Base-by-base conservation (phyloP, 1,139 yeast species). In the Yamadazyma dushanensis region DNA sequence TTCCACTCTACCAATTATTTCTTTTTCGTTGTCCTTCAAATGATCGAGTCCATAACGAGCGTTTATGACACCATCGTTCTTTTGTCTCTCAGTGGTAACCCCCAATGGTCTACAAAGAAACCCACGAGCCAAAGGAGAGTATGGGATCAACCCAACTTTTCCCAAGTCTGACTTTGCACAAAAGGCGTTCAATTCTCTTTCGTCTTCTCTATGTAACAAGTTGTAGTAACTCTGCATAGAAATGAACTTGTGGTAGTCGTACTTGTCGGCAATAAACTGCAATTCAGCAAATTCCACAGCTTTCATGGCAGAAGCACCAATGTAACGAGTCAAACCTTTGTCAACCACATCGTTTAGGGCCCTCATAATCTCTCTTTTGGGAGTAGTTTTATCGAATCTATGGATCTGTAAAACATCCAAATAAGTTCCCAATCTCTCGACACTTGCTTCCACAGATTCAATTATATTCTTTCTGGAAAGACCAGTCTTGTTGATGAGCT, bases 241-340 rank as follows among this genome's bases (percentile, higher is more conserved):
- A 41, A 77, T 62, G 45, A 78, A 79, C 52, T 76, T 76, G 44
- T 68, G 66, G 83, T 83, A 36, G n/a, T n/a, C n/a, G n/a, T n/a
- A n/a, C n/a, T n/a, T n/a, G n/a, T n/a, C n/a, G n/a, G n/a, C n/a
- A n/a, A 69, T 54, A 41, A 53, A 56, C 50, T 78, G 83, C 46
- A 76, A 52, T 50, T 66, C 66, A 6, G 67, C 73, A 54, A 78
- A 78, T 42, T 71, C 70, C 24, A 55, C 53, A 1, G 73, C 63
- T 36, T 56, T 61, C 82, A 78, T 77, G 1, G 78, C 52, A 1
- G 81, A 75, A 2, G 83, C 82, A n/a, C 83, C 83, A 37, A 78
- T 63, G 51, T 78, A 78, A 37, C 81, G 63, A 5, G 69, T 61
- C 22, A 57, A 54, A 1, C 83, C 83, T 16, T 57, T 44, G 39